Evolutionary conservation across 2,329 filamentous ascomycete genomes (phyloP).

Genomic region (Cordyceps cicadae): DNA sequence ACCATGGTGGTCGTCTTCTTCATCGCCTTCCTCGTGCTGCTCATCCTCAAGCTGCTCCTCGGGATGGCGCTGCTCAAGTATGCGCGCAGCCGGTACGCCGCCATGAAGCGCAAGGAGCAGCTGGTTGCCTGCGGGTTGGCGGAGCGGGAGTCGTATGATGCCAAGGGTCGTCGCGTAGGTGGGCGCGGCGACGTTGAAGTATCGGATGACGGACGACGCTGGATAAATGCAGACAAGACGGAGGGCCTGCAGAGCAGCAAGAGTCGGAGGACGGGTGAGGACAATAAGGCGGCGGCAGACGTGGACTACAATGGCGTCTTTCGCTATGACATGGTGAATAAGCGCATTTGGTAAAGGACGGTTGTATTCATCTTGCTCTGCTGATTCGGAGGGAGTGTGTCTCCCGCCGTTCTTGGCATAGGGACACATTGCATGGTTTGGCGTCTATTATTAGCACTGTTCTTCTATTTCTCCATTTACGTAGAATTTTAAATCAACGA

Average conservation of each 20-base stretch:
- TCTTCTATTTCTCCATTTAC: neutral
- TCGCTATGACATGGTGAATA: conserved; percentile 92
- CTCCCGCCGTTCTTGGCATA: neutral
- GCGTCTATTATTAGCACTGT: neutral
- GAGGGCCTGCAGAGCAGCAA: conserved; percentile 55
- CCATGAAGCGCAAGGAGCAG: conserved; percentile 67
- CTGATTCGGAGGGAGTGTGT: neutral
- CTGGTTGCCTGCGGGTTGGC: conserved; percentile 35
- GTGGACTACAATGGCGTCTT: conserved; percentile 54
- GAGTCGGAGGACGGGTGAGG: conserved; percentile 40
- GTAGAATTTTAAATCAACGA: neutral
- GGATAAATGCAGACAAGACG: conserved; percentile 79
- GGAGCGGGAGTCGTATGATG: conserved; percentile 51
- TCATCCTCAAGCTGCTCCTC: conserved; percentile 76
- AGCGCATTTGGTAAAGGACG: conserved; percentile 74
- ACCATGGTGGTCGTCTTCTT: conserved; percentile 87
- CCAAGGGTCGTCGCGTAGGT: conserved; percentile 66
- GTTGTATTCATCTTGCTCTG: neutral
- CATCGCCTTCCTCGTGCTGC: conserved; percentile 72
- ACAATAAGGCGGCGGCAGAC: conserved; percentile 35
- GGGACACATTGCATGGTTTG: neutral
- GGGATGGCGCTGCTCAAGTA: conserved; percentile 82
- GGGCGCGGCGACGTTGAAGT: conserved; percentile 83
- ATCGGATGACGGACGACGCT: conserved; percentile 73
- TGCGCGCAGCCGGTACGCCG: conserved; percentile 66